phyloP scores from a whole-genome alignment of 306 rosid genomes.

The Casuarina glauca region DNA sequence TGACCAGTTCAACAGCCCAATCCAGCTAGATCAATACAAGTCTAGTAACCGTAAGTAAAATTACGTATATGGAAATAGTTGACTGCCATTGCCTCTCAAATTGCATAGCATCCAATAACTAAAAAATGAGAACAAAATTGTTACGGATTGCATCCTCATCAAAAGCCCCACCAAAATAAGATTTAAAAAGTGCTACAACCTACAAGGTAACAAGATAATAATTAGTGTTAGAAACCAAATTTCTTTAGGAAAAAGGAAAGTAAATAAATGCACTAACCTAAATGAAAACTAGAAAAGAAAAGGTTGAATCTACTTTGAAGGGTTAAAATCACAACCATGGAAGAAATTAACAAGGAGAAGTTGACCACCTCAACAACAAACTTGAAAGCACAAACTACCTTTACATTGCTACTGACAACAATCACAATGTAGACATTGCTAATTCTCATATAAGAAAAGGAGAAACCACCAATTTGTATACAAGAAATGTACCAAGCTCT shows the following conservation, averaged over 20 bases:
- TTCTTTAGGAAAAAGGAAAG: not conserved
- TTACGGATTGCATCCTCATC: slow-evolving; percentile 99
- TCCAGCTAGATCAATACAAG: not conserved
- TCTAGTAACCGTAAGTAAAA: slow-evolving; percentile 17
- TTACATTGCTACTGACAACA: slow-evolving; percentile 97
- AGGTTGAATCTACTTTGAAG: no score
- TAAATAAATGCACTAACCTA: no score
- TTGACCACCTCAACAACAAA: slow-evolving; percentile 36
- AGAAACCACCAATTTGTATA: slow-evolving; percentile 93
- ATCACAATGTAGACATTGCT: slow-evolving; percentile 95
- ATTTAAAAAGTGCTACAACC: slow-evolving; percentile 95
- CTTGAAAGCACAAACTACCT: slow-evolving; percentile 96
- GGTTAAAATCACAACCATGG: no score
- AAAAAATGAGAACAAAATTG: slow-evolving; percentile 94
- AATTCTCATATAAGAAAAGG: slow-evolving; percentile 93
- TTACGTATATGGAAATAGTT: slow-evolving; percentile 1
- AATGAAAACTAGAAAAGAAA: no score
- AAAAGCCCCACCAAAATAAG: slow-evolving; percentile 98
- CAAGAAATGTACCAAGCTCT: slow-evolving; percentile 96
- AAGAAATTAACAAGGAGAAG: no score
- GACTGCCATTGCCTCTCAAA: slow-evolving; percentile 13
- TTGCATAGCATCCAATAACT: slow-evolving; percentile 84
- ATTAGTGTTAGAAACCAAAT: slow-evolving; percentile 18
- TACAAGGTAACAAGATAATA: slow-evolving; percentile 35
- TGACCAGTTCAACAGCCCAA: not conserved